Base-by-base conservation (phyloP, 495 filamentous ascomycete species). In the Aspergillus avenaceus region DNA sequence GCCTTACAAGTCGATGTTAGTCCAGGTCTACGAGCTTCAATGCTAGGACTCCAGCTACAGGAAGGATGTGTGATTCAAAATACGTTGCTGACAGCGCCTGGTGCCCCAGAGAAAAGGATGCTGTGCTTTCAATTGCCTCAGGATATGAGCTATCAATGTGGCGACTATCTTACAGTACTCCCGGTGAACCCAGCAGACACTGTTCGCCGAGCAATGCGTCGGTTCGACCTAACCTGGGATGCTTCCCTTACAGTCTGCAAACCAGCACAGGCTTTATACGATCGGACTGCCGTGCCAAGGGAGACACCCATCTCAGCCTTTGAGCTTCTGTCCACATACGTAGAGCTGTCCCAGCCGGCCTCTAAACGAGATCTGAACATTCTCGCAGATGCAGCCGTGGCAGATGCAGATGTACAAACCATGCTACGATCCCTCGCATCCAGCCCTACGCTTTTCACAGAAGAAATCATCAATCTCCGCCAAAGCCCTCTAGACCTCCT, bases 91-190 rank as follows among this genome's bases (percentile, higher is more conserved):
- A 84, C 84, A 0, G 65, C 74, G 0, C 66, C 75, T 0, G 79
- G 70, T 0, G 76, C 75, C 12, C 74, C 82, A 0, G 63, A 71
- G 24, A 89, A 89, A 69, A 76, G 78, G 26, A 78, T 88, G 57
- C 64, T 91, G 23, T 79, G 82, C 47, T 75, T 91, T 47, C 70
- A 79, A 41, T 67, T 91, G 0, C 86, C 87, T 0, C 72, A 67
- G 5, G 85, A 79, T 26, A 80, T 84, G 72, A 73, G 74, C 5
- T 91, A 91, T 62, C 72, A 74, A 31, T 77, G 83, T 14, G 87
- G 88, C 32, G 88, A 92, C 55, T 90, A 92, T 58, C 77, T 92
- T 1, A 84, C 86, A 2, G 74, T 90, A 8, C 66, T 89, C 1
- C 87, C 88, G 0, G 67, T 86, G n/a, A 91, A 90, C 57, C 80